Conservation (phyloP, 2,329 filamentous ascomycete genomes). For the Pseudonectria foliicola region DNA sequence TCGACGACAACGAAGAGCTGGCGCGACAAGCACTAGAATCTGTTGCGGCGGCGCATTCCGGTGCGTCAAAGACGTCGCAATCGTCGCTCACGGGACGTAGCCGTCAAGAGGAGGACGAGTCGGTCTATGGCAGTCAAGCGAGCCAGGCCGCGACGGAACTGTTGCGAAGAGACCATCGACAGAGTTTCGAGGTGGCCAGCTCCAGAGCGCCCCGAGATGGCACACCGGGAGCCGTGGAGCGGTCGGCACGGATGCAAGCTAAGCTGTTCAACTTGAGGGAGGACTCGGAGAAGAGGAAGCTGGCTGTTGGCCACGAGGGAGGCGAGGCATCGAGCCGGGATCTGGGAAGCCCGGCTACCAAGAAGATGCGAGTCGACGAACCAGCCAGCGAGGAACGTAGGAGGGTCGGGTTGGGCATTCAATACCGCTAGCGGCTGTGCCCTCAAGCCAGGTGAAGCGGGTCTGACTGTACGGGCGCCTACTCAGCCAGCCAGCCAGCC, state of each 20-base stretch:
- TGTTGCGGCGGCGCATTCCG: slow-evolving; percentile 40
- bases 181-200: slow-evolving; percentile 44
- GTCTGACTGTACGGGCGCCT: no score
- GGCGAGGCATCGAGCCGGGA: slow-evolving; percentile 27
- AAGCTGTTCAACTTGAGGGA: slow-evolving; percentile 40
- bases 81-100: slow-evolving; percentile 22
- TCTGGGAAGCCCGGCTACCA: slow-evolving; percentile 41
- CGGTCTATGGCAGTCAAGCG: slow-evolving; percentile 66
- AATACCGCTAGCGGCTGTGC: slow-evolving; percentile 30
- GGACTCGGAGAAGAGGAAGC: slow-evolving; percentile 46
- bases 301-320: slow-evolving; percentile 26
- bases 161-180: slow-evolving; percentile 53
- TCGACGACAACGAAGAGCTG: slow-evolving; percentile 52
- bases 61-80: slow-evolving; percentile 18
- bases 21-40: slow-evolving; percentile 47
- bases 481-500: no score
- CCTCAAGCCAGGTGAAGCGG: no score
- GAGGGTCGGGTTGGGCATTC: slow-evolving; percentile 46
- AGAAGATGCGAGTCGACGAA: slow-evolving; percentile 41
- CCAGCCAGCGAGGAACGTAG: slow-evolving; percentile 27
- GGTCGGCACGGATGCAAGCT: slow-evolving; percentile 42
- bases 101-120: slow-evolving; percentile 30
- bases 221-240: slow-evolving; percentile 37
- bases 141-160: slow-evolving; percentile 71
- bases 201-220: slow-evolving; percentile 37